A percentile compares a stretch with the other conserved stretches of the same genome.
Evolutionary conservation across 345 rosid species (phyloP).

Genomic region (Citrus sp.): DNA sequence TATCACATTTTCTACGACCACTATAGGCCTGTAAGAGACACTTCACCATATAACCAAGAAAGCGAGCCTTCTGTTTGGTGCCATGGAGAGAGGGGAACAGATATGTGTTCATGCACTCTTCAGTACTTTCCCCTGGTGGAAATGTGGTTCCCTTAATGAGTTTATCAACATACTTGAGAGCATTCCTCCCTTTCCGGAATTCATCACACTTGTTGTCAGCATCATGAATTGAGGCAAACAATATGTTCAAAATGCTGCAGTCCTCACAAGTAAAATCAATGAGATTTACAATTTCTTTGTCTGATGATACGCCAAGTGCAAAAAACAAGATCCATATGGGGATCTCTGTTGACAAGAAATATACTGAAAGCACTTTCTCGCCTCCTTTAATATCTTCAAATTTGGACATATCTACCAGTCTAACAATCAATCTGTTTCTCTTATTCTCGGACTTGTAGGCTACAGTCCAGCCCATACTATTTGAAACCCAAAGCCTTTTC

Average conservation of each 20-base stretch:
- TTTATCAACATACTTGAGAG: conserved; percentile 37
- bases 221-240: conserved; percentile 61
- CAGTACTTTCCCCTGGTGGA: conserved; percentile 65
- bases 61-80: conserved; percentile 67
- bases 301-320: conserved; percentile 76
- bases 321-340: conserved; percentile 86
- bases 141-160: conserved; percentile 51
- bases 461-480: conserved; percentile 60
- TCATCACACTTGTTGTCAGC: conserved; percentile 57
- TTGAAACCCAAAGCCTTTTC: conserved; percentile 80
- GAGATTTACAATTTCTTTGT: conserved; percentile 60
- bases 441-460: conserved; percentile 61
- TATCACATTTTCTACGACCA: conserved; percentile 74
- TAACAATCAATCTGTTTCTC: conserved; percentile 60
- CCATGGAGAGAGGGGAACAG: conserved; percentile 67
- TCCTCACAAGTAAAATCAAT: conserved; percentile 54
- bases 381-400: conserved; percentile 50
- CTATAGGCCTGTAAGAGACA: conserved; percentile 68
- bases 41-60: conserved; percentile 88
- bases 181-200: conserved; percentile 46
- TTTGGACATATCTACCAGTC: conserved; percentile 42
- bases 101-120: conserved; percentile 52
- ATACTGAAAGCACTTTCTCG: conserved; percentile 66
- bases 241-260: conserved; percentile 49
- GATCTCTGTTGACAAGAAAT: conserved; percentile 69